Evolutionary conservation across 176 grass and related monocot genomes (phyloP), one percentile per base, ranked within the genome.

Genomic region (Lolium perenne): DNA sequence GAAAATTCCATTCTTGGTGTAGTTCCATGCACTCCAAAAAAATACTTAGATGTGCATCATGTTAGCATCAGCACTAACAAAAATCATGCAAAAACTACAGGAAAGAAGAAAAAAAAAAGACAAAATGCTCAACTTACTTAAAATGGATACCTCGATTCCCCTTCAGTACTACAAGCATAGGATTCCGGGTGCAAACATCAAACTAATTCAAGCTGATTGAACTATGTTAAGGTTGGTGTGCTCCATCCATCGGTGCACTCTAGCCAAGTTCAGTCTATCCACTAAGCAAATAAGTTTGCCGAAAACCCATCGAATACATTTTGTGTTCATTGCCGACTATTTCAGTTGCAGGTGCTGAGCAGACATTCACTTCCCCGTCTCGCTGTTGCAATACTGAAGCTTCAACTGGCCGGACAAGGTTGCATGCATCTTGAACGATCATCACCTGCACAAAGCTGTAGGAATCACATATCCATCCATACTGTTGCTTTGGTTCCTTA

Each of bases 381-480:
- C 3, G 8, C 18, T 20, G 23, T 8, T 69, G 88, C 77, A 64
- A 46, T 41, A 63, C 60, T 11, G 56, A 25, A 76, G 48, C 73
- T 76, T 55, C 25, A 32, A 76, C 15, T 15, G 8, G 22, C 18
- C 7, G 15, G 49, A 29, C 73, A 18, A 54, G 3, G 49, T 32
- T 66, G 63, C 26, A 14, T 66, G 13, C 63, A 66, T 66, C 26
- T 66, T 84, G 81, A 66, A 63, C 76, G 48, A 71, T 21, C 72
- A 84, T 69, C 10, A 50, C 47, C 20, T 84, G 71, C 79, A 88
- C 46, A 78, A 10, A 63, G 75, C 3, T 40, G 60, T 87, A 46
- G 49, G 53, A 50, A 88, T 81, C 79, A 83, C 38, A 82, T 57
- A 6, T 57, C 4, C 66, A 20, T 80, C 45, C 59, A 13, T 70